phyloP scores from a whole-genome alignment of 192 early-diverging fungal genomes.

The Phycomyces blakesleeanus region DNA sequence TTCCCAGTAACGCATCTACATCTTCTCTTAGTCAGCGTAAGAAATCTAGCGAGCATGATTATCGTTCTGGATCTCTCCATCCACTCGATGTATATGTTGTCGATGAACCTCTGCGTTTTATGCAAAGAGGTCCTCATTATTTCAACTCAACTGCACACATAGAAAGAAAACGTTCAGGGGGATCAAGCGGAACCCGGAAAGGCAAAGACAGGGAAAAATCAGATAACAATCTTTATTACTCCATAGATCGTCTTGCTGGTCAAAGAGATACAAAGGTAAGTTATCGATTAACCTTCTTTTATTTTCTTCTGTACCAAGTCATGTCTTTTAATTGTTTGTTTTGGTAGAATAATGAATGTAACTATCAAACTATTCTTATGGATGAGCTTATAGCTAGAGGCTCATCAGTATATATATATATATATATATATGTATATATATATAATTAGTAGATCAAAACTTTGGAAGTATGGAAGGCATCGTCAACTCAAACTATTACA shows the following conservation, averaged over 20 bases:
- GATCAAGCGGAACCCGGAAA: conserved; percentile 4
- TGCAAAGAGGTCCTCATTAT: conserved; percentile 9
- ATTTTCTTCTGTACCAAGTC: not conserved
- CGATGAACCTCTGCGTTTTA: conserved; percentile 9
- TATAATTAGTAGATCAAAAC: conserved; percentile 35
- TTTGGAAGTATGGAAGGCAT: conserved; percentile 46
- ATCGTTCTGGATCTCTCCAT: not conserved
- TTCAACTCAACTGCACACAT: conserved; percentile 8
- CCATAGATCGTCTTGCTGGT: not conserved
- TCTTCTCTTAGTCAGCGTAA: conserved; percentile 8
- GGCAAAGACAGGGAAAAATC: not conserved
- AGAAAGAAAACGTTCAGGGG: conserved; percentile 16
- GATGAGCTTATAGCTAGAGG: not conserved
- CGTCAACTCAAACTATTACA: conserved; percentile 32
- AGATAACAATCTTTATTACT: not conserved
- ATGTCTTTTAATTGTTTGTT: no score
- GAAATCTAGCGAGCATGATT: conserved; percentile 15
- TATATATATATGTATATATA: not conserved
- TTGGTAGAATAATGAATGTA: no score
- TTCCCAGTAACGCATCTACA: conserved; percentile 7
- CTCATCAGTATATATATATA: not conserved
- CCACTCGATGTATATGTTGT: not conserved
- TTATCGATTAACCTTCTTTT: not conserved
- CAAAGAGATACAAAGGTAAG: not conserved
- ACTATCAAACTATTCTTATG: not conserved